Evolutionary conservation across 176 grass and related monocot species (phyloP), one percentile per base, ranked within the genome.

Genomic region (Ensete ventricosum): DNA sequence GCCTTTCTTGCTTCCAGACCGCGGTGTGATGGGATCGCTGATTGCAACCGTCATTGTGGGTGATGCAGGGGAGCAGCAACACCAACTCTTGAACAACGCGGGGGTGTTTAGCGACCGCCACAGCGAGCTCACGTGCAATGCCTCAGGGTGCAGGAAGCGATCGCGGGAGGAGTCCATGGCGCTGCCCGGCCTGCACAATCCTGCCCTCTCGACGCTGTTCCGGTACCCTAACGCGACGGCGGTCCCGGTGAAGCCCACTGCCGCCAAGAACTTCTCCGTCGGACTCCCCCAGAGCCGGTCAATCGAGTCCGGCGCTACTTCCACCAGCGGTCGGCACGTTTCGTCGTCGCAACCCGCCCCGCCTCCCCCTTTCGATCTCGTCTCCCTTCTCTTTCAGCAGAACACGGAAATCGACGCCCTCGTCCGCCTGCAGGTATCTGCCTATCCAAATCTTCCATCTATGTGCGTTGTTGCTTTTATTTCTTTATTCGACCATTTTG

Each of bases 371-470:
- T 74, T 73, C 1, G 66, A 80, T 13, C 54, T 88, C n/a, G 54
- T 83, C 9, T 85, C 78, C 14, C 67, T 88, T 67, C 78, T 95
- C 29, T 79, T 84, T 75, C 85, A 82, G 22, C 86, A 90, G 55
- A 79, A 71, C 75, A 60, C 86, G 25, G 88, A 90, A 83, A 64
- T 86, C 2, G 80, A 94, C 79, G 82, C 80, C 53, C 59, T 94
- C 83, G 6, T 93, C 22, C 83, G 87, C 14, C 9, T 83, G 57
- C 74, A 87, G 90, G 90, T 89, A 81, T 23, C 11, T 54, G 3
- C 29, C 29, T 34, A 34, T 34, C 29, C 29, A 34, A 34, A 34
- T 4, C 34, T 43, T 43, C 34, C 34, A 43, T 43, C 34, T 43
- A 43, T 43, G 5, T 43, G 4, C 34, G 34, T 43, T 6, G 8